These are phyloP conservation scores for Plasmodium vivax DNA, from an alignment of 169 alveolate genomes.

Conservation along the genomic window DNA sequence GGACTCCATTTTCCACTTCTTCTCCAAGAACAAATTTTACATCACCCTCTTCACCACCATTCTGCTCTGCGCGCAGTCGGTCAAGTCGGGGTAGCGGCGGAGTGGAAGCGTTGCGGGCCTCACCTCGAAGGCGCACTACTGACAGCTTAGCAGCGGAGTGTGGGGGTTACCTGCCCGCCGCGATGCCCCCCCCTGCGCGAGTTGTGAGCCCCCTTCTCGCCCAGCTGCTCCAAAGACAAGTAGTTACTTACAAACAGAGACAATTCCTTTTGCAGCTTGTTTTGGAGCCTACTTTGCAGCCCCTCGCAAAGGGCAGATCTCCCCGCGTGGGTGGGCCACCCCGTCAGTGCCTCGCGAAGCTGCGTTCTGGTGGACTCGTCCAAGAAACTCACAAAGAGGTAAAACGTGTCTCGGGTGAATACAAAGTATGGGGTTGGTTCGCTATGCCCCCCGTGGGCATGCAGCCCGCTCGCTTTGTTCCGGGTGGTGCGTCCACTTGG, in stretches of 20 bases:
- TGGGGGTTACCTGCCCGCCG: neutral
- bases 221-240: slow-evolving; percentile 13
- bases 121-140: neutral
- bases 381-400: slow-evolving; percentile 22
- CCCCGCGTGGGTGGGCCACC: neutral
- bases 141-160: neutral
- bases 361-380: neutral
- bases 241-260: slow-evolving; percentile 10
- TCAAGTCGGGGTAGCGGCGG: neutral
- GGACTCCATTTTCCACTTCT: slow-evolving; percentile 43
- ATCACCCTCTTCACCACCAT: slow-evolving; percentile 56
- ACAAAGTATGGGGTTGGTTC: neutral
- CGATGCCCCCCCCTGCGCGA: neutral
- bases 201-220: neutral
- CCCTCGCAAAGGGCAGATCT: neutral
- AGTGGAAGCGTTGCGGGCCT: neutral
- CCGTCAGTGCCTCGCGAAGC: neutral
- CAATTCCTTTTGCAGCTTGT: neutral
- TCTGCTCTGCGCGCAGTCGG: slow-evolving; percentile 43
- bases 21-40: slow-evolving; percentile 56
- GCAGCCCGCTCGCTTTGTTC: neutral
- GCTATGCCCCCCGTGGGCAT: neutral
- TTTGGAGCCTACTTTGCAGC: neutral
- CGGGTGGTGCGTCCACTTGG: neutral
- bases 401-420: slow-evolving; percentile 46